Base-by-base conservation (phyloP, 257 asterid species). In the Nicotiana benthamiana region DNA sequence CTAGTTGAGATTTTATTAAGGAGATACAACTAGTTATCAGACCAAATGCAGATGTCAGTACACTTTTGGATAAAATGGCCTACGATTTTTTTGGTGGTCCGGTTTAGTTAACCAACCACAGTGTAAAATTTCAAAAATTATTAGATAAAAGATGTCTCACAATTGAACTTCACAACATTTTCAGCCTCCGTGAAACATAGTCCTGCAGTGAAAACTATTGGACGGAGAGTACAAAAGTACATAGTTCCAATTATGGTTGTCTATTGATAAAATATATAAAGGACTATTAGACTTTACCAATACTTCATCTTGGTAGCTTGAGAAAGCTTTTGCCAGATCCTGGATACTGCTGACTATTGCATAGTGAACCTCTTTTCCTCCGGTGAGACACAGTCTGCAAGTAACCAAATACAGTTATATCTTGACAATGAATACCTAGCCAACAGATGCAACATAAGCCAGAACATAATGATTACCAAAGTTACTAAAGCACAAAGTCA, bases 261-360 rank as follows among this genome's bases (percentile, higher is more conserved):
- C 36, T 72, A 72, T 1, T 43, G 34, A 52, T 68, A 70, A 20
- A 46, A 22, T 11, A 70, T 0, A 70, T 24, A 13, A 46, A 72
- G 40, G 60, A 48, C 43, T 24, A 9, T 81, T 26, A 76, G 80
- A 53, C 78, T 81, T 83, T 90, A 95, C 99, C 98, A 95, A 81
- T 64, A 95, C 99, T 93, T 95, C 99, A 74, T 93, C 98, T 78
- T 91, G 83, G 84, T 93, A 95, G 89, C 88, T 86, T 82, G 98
- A 90, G 85, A 95, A 93, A 60, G 85, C 93, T 87, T 90, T 95
- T 27, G 99, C 97, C 68, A 95, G 96, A 88, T 95, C 97, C 89
- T 93, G 99, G 86, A 95, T 90, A 88, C 99, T 93, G 92, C 98
- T 95, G 79, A 95, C 96, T 63, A 95, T 90, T 77, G 97, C 99